These are phyloP conservation scores for Neonectria sp. DNA, from an alignment of 2,329 filamentous ascomycete species.

Conservation along the genomic window DNA sequence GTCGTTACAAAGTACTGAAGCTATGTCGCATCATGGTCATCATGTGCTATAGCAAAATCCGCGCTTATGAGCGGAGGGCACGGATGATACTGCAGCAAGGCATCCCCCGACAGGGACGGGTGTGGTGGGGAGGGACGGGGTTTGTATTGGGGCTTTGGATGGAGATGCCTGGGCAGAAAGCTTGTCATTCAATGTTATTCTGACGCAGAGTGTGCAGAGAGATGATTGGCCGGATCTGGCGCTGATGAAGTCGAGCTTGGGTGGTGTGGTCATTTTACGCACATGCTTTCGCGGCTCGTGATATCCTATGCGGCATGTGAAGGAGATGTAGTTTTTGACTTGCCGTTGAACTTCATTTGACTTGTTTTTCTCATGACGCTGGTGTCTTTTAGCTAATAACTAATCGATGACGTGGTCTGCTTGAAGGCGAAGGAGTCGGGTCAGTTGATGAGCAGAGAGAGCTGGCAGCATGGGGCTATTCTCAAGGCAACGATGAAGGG, in stretches of 20 bases:
- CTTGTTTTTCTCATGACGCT: not conserved
- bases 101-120: not conserved
- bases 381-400: not conserved
- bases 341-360: not conserved
- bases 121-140: not conserved
- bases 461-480: not conserved
- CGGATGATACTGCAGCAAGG: constrained; percentile 5
- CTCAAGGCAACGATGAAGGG: not conserved
- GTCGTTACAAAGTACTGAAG: not conserved
- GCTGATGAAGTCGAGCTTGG: not conserved
- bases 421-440: not conserved
- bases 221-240: not conserved
- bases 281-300: not conserved
- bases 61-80: constrained; percentile 9
- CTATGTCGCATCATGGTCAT: constrained; percentile 1
- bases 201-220: not conserved
- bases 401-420: not conserved
- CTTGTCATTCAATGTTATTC: constrained; percentile 3
- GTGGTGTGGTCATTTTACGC: not conserved
- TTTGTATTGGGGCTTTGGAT: not conserved
- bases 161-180: not conserved
- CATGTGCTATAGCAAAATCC: constrained; percentile 9
- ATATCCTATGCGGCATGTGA: not conserved
- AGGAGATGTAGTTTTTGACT: not conserved
- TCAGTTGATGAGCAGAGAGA: not conserved